phyloP scores from a whole-genome alignment of 352 stramenopile species.

The Phytopythium ostracodes region DNA sequence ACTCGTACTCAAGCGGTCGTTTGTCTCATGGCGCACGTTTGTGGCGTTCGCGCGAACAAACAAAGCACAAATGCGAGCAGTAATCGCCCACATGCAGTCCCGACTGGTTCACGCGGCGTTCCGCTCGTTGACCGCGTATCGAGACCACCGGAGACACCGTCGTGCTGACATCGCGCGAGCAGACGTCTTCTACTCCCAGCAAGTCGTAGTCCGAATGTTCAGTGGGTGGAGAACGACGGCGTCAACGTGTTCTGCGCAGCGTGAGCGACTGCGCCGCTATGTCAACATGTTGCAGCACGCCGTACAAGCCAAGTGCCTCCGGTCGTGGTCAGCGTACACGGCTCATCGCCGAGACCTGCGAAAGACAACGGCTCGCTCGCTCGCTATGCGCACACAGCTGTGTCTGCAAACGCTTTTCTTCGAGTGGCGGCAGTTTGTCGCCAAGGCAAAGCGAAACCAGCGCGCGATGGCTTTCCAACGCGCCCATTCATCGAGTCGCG shows the following conservation, averaged over 20 bases:
- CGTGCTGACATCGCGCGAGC: not conserved
- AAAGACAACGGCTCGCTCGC: constrained; percentile 15
- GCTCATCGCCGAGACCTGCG: constrained; percentile 14
- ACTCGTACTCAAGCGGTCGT: constrained; percentile 15
- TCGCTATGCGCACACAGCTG: constrained; percentile 27
- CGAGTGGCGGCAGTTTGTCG: constrained; percentile 20
- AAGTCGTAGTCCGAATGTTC: constrained; percentile 11
- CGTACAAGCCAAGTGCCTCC: constrained; percentile 32
- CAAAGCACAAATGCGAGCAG: constrained; percentile 20
- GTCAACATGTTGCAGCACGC: constrained; percentile 35
- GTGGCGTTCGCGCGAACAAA: not conserved
- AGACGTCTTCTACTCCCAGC: not conserved
- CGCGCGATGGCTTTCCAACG: constrained; percentile 13
- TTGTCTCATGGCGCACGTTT: constrained; percentile 18
- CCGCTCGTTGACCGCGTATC: constrained; percentile 8
- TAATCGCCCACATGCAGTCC: constrained; percentile 24
- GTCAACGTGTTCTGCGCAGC: not conserved
- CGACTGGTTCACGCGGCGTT: constrained; percentile 21
- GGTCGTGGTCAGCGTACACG: constrained; percentile 25
- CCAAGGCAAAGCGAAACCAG: constrained; percentile 11
- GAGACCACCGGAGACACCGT: constrained; percentile 10
- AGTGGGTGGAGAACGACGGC: constrained; percentile 17
- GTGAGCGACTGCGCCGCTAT: constrained; percentile 25
- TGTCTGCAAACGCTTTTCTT: constrained; percentile 25
- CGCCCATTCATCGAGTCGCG: constrained; percentile 5